Percentiles rank a stretch among this genome's conserved stretches.
These are phyloP conservation scores for Phytophthora pluvialis DNA, from an alignment of 352 stramenopile genomes.

Conservation along the genomic window DNA sequence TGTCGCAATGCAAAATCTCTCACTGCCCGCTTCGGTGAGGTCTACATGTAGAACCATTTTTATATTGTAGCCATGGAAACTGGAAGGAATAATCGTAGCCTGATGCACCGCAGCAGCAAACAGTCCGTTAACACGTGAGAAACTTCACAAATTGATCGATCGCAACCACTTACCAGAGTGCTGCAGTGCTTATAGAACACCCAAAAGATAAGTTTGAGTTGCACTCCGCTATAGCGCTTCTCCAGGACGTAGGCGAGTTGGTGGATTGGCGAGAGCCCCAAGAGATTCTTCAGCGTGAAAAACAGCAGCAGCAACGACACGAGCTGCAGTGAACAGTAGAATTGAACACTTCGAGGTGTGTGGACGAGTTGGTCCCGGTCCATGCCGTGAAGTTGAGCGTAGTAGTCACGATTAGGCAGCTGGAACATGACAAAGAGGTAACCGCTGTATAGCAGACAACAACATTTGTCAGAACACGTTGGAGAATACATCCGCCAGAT, in stretches of 20 bases:
- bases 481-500: background rate
- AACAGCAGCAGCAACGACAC: constrained; percentile 14
- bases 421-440: constrained; percentile 33
- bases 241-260: constrained; percentile 27
- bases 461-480: background rate
- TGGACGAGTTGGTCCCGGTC: background rate
- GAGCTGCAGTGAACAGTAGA: constrained; percentile 16
- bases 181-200: constrained; percentile 32
- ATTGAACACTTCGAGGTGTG: constrained; percentile 7
- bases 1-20: too few relatives aligned
- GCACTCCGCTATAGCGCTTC: background rate
- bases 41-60: too few relatives aligned
- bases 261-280: constrained; percentile 9
- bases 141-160: background rate
- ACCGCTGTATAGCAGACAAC: constrained; percentile 5
- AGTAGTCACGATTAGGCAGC: constrained; percentile 36
- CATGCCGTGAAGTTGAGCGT: constrained; percentile 23
- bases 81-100: constrained; percentile 23
- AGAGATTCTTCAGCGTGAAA: background rate
- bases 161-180: constrained; percentile 22
- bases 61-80: constrained; percentile 1
- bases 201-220: constrained; percentile 27
- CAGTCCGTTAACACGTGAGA: background rate
- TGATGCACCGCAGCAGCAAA: background rate
- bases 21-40: too few relatives aligned